phyloP scores from a whole-genome alignment of 2,329 filamentous ascomycete genomes.

The Trichoderma atrobrunneum region DNA sequence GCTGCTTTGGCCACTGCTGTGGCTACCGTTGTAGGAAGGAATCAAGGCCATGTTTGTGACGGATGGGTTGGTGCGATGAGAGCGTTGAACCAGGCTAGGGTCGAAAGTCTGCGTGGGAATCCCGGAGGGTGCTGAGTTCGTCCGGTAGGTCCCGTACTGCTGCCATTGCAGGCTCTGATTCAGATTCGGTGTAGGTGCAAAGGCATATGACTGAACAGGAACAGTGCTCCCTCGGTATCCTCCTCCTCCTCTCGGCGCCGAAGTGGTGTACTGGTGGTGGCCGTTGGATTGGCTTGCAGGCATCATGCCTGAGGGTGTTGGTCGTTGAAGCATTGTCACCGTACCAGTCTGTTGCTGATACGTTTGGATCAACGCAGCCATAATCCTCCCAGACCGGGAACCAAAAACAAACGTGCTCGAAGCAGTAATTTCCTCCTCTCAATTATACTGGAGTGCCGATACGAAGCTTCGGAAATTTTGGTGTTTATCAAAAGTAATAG shows the following conservation, averaged over 20 bases:
- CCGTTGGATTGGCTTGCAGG: slow-evolving; percentile 49
- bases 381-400: slow-evolving; percentile 43
- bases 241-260: slow-evolving; percentile 36
- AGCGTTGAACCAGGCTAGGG: slow-evolving; percentile 23
- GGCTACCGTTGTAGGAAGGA: slow-evolving; percentile 35
- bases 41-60: slow-evolving; percentile 41
- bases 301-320: slow-evolving; percentile 55
- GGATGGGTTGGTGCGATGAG: slow-evolving; percentile 37
- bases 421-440: background rate
- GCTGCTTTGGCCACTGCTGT: slow-evolving; percentile 21
- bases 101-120: slow-evolving; percentile 34
- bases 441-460: background rate
- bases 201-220: slow-evolving; percentile 73
- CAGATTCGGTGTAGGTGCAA: slow-evolving; percentile 67
- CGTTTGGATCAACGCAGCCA: slow-evolving; percentile 83
- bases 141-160: slow-evolving; percentile 46
- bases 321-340: slow-evolving; percentile 72
- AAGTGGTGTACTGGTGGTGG: slow-evolving; percentile 48
- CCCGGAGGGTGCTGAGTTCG: slow-evolving; percentile 45
- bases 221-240: slow-evolving; percentile 55
- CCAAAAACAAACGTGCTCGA: background rate
- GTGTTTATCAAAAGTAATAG: background rate
- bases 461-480: background rate
- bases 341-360: slow-evolving; percentile 73
- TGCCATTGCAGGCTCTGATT: slow-evolving; percentile 54